phyloP scores from a whole-genome alignment of 2,329 filamentous ascomycete species.

The Fusarium sp. region DNA sequence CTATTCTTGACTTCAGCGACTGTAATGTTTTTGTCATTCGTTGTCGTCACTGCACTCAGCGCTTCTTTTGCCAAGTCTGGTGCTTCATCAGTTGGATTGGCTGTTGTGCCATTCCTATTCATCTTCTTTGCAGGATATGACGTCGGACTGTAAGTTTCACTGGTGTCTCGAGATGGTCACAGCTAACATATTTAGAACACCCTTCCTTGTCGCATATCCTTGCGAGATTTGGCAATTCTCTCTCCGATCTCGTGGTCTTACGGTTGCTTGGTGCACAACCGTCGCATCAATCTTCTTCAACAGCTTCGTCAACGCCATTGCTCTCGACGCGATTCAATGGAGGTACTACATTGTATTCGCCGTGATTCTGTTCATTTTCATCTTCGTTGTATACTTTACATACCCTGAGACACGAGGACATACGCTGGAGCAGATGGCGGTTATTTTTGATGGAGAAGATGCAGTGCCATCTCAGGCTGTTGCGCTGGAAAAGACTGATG shows the following conservation, averaged over 20 bases:
- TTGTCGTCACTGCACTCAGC: neutral
- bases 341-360: conserved; percentile 4
- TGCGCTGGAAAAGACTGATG: neutral
- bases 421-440: conserved; percentile 1
- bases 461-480: neutral
- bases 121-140: conserved; percentile 9
- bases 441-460: conserved; percentile 2
- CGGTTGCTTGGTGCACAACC: neutral
- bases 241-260: neutral
- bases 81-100: neutral
- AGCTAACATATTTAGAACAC: neutral
- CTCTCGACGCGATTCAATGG: conserved; percentile 1
- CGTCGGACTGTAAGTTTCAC: neutral
- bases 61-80: neutral
- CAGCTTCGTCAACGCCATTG: conserved; percentile 8
- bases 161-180: accelerated
- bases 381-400: neutral
- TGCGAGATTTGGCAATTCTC: conserved; percentile 8
- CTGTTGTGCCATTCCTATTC: neutral
- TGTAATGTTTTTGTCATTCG: neutral
- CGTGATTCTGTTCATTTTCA: neutral
- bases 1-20: neutral
- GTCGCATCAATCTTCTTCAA: conserved; percentile 6
- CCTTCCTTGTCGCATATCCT: neutral
- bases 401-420: neutral